Base-by-base conservation (phyloP, 331 rosid genomes). In the Rosa hybrid region DNA sequence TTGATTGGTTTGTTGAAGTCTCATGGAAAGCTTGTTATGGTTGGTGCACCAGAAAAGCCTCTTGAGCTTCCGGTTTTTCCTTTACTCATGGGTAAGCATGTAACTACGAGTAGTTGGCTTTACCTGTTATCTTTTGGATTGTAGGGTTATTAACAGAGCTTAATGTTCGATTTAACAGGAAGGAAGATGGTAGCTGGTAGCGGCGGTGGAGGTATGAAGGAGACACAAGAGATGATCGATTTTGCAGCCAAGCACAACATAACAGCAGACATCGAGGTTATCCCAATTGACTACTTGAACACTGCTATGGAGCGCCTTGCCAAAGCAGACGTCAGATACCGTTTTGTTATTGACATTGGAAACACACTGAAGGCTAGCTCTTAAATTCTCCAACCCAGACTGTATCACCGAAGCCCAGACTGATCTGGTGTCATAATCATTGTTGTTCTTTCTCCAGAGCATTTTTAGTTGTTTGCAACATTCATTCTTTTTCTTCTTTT, bases 221-320 rank as follows among this genome's bases (percentile, higher is more conserved):
- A 88, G 60, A 82, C 44, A 34, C 82, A 82, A 44, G 82, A 63
- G 41, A 74, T 77, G 68, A 53, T 81, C 23, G 80, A 84, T 18
- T 68, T 84, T 67, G 73, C 80, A 38, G 83, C 80, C 71, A 82
- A 41, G 54, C 83, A 87, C 69, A 85, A 67, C 78, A 78, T 88
- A 8, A 83, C 73, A 1, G 84, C 90, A 8, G 89, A 83, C 21
- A 77, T 81, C 42, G 91, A 90, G 78, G 89, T 90, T 6, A 50
- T 88, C 45, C 83, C 86, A 38, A 80, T 90, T 4, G 78, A 90
- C 4, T 88, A 87, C 16, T 76, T 90, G 4, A 90, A 86, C 87
- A 76, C 82, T 8, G 79, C 83, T 0, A n/a, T 83, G 13, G 76
- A 77, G 16, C 70, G 88, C 18, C 53, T 85, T 45, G 67, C 8